These are phyloP conservation scores for Leccinum pallidistipes DNA, from an alignment of 1,284 basidiomycete species.

Conservation along the genomic window DNA sequence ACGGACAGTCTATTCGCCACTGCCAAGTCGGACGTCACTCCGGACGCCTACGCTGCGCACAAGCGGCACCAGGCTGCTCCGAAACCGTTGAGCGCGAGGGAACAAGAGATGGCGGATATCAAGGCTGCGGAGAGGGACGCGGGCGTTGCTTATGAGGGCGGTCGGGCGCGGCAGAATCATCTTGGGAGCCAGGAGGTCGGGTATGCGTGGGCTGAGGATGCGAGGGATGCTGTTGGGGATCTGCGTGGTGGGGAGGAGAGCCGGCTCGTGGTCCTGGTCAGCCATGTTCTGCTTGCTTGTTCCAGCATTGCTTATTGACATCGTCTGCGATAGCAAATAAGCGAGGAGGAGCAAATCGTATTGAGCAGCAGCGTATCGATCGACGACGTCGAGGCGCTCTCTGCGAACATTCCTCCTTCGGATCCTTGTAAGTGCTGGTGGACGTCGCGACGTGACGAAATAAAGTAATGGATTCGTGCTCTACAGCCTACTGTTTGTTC, in stretches of 20 bases:
- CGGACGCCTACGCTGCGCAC: slow-evolving; percentile 74
- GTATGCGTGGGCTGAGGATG: slow-evolving; percentile 63
- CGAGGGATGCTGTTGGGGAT: slow-evolving; percentile 60
- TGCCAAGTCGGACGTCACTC: slow-evolving; percentile 63
- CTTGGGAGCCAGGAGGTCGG: slow-evolving; percentile 55
- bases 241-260: slow-evolving; percentile 51
- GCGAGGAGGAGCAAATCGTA: slow-evolving; percentile 57
- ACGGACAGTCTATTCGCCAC: slow-evolving; percentile 83
- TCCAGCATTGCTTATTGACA: not conserved
- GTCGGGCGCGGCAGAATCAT: slow-evolving; percentile 52
- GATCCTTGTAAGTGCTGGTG: slow-evolving; percentile 46
- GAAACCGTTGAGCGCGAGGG: slow-evolving; percentile 76
- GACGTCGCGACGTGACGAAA: slow-evolving; percentile 6
- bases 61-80: slow-evolving; percentile 72
- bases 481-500: slow-evolving; percentile 69
- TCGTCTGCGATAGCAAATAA: slow-evolving; percentile 51
- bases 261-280: slow-evolving; percentile 64
- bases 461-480: not conserved
- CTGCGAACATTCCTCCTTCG: slow-evolving; percentile 49
- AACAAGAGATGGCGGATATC: slow-evolving; percentile 78
- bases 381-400: slow-evolving; percentile 44
- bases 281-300: not conserved
- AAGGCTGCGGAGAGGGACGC: slow-evolving; percentile 66
- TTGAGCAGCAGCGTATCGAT: slow-evolving; percentile 38
- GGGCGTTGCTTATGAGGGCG: slow-evolving; percentile 56